Evolutionary conservation across 495 filamentous ascomycete genomes (phyloP), one percentile per base, ranked within the genome.

Genomic region (Penicillium pancosmium): DNA sequence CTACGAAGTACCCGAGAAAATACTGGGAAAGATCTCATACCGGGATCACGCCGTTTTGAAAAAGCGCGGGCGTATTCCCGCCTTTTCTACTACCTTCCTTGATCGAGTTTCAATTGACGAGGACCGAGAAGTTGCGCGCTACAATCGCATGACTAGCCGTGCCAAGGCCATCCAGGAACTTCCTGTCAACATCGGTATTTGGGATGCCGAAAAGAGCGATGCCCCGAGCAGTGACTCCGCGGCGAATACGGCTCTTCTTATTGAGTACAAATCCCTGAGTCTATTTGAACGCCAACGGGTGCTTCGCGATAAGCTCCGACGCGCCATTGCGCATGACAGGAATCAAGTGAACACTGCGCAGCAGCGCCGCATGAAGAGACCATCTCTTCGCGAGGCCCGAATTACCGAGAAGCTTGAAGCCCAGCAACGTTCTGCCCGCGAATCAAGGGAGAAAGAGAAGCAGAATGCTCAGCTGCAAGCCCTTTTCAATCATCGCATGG

Each of bases 371-470:
- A 91, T 93, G 80, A 98, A 98, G 87, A 97, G 96, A 73, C 93
- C 96, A 66, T 92, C 89, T 23, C 78, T 97, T 51, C 87, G 93
- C n/a, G 94, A 98, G 72, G 95, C 94, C 35, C 88, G 94, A 35
- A 92, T 97, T 63, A 98, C 94, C 3, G 94, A 98, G 81, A 97
- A 96, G 69, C 83, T 98, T 2, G 94, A 98, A 83, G 98, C 98
- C 78, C 92, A 98, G 70, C 95, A 98, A 69, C 89, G 94, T 50
- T 93, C 97, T 73, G 92, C 92, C 55, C 88, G 94, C 43, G 94
- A 97, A 75, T 88, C 86, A 34, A 86, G 92, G 43, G 95, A 98
- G 76, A 93, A 93, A 84, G 91, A 94, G 83, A 97, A 94, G 79
- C 95, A 98, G 66, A 83, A 82, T 52, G 93, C 97, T 61, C 94